Evolutionary conservation across 768 basidiomycete genomes (phyloP).

Genomic region (Crassisporium funariophilum): DNA sequence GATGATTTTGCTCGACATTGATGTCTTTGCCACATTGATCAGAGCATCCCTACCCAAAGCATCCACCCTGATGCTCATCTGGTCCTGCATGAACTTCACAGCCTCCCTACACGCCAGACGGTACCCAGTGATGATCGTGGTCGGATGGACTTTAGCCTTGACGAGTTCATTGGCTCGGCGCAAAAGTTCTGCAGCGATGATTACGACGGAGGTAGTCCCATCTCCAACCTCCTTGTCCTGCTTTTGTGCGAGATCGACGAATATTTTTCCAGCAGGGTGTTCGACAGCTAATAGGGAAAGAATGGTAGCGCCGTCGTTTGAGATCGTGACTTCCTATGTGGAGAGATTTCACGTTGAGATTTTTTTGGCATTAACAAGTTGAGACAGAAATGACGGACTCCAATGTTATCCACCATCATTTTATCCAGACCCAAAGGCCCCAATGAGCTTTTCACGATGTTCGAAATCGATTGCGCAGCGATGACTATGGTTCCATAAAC

Average conservation of each 20-base stretch:
- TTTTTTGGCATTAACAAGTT: neutral
- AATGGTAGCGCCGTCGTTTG: slow-evolving; percentile 99
- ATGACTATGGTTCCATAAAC: slow-evolving; percentile 59
- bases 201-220: slow-evolving; percentile 98
- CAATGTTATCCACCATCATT: slow-evolving; percentile 98
- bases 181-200: slow-evolving; percentile 95
- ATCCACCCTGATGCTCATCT: slow-evolving; percentile 94
- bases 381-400: slow-evolving; percentile 52
- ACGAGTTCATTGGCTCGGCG: slow-evolving; percentile 97
- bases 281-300: slow-evolving; percentile 91
- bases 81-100: slow-evolving; percentile 97
- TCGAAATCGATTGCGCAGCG: slow-evolving; percentile 95
- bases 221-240: slow-evolving; percentile 99
- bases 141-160: slow-evolving; percentile 97
- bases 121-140: slow-evolving; percentile 99
- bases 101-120: slow-evolving; percentile 96
- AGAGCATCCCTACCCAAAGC: slow-evolving; percentile 88
- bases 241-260: slow-evolving; percentile 98
- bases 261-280: slow-evolving; percentile 95
- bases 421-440: slow-evolving; percentile 96
- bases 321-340: slow-evolving; percentile 94
- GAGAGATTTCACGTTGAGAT: slow-evolving; percentile 9
- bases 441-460: slow-evolving; percentile 94
- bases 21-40: slow-evolving; percentile 96
- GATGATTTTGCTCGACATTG: slow-evolving; percentile 99